phyloP scores from a whole-genome alignment of 805 yeast species.

The Ogataea populi-albae region DNA sequence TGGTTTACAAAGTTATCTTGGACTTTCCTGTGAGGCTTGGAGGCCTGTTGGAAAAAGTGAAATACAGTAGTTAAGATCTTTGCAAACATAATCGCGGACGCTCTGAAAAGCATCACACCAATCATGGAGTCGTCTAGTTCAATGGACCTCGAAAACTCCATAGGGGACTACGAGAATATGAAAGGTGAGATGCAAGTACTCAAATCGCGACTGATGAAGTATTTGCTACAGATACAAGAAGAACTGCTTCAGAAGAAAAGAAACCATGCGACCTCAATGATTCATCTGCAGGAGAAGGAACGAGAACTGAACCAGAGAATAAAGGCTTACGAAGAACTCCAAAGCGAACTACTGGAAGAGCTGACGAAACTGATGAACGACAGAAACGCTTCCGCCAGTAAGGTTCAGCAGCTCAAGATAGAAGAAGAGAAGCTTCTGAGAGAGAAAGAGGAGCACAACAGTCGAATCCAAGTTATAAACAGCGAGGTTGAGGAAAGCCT shows the following conservation, averaged over 20 bases:
- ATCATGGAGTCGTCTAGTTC: constrained; percentile 14
- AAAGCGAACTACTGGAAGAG: constrained; percentile 21
- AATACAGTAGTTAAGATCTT: too few species aligned
- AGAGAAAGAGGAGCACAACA: constrained; percentile 25
- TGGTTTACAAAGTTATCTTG: too few species aligned
- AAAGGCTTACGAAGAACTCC: constrained; percentile 14
- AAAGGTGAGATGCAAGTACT: constrained; percentile 24
- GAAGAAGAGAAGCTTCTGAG: constrained; percentile 35
- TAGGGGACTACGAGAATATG: constrained; percentile 22
- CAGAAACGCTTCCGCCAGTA: constrained; percentile 34
- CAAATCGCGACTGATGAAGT: constrained; percentile 13
- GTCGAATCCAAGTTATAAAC: constrained; percentile 31
- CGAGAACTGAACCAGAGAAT: constrained; percentile 19
- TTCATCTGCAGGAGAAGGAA: constrained; percentile 22
- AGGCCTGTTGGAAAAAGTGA: too few species aligned
- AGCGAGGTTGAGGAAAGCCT: constrained; percentile 22
- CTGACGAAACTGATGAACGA: constrained; percentile 21
- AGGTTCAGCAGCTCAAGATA: constrained; percentile 38
- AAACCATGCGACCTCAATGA: constrained; percentile 20
- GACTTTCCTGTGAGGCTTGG: too few species aligned
- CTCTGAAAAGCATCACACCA: neutral
- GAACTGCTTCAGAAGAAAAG: constrained; percentile 23
- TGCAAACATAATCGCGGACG: too few species aligned
- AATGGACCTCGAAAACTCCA: constrained; percentile 17
- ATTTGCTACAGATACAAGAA: constrained; percentile 14